These are phyloP conservation scores for Pseudogymnoascus sp. DNA, from an alignment of 2,329 filamentous ascomycete species.

Conservation along the genomic window DNA sequence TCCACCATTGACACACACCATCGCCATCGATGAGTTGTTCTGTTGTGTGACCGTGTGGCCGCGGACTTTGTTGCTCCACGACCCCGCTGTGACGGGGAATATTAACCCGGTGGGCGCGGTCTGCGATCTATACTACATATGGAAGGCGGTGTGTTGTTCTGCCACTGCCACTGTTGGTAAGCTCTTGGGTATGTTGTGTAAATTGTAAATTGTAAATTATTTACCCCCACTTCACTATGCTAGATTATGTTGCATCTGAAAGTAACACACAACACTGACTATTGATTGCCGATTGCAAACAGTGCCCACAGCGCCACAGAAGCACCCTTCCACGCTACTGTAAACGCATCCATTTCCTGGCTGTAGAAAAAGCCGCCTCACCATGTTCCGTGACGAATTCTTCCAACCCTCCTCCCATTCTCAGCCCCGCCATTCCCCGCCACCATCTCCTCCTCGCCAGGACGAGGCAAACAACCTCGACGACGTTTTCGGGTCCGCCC, in stretches of 20 bases:
- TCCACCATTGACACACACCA: not conserved
- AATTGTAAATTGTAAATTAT: not conserved
- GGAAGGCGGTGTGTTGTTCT: not conserved
- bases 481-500: conserved; percentile 27
- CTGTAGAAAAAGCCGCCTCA: not conserved
- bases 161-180: not conserved
- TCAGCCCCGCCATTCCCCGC: not conserved
- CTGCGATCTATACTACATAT: not conserved
- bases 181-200: not conserved
- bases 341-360: not conserved
- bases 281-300: not conserved
- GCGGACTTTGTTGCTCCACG: not conserved
- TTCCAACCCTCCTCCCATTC: not conserved
- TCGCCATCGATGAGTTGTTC: not conserved
- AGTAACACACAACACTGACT: not conserved
- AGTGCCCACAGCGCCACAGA: not conserved
- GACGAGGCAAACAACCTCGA: conserved; percentile 20
- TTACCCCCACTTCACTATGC: not conserved
- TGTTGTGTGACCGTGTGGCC: not conserved
- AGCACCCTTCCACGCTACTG: not conserved
- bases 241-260: not conserved
- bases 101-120: not conserved
- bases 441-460: not conserved
- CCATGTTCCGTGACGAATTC: not conserved
- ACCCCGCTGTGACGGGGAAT: not conserved